These are phyloP conservation scores for Onygenales sp. DNA, from an alignment of 2,329 filamentous ascomycete species.

Conservation along the genomic window DNA sequence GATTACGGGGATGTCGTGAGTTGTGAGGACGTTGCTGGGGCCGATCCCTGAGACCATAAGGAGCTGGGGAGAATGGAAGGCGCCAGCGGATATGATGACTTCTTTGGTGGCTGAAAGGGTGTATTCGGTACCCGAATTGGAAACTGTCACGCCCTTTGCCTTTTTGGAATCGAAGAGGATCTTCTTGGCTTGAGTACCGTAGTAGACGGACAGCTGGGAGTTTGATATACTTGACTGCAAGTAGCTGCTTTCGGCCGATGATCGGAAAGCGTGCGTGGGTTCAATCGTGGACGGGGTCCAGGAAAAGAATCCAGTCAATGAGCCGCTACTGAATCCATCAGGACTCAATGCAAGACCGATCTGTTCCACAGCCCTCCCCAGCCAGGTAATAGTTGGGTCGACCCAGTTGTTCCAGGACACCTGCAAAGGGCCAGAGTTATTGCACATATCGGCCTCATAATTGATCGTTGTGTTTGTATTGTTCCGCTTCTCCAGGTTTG, in stretches of 20 bases:
- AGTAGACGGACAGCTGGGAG: conserved; percentile 32
- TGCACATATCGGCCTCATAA: conserved; percentile 22
- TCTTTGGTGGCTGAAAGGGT: conserved; percentile 42
- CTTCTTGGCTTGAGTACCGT: conserved; percentile 33
- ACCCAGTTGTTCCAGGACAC: conserved; percentile 35
- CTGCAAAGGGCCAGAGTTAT: conserved; percentile 26
- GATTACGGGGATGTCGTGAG: conserved; percentile 19
- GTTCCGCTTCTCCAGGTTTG: conserved; percentile 12
- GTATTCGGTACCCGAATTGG: conserved; percentile 32
- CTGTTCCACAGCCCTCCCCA: conserved; percentile 27
- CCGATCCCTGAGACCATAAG: conserved; percentile 45
- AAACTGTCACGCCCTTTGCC: conserved; percentile 40
- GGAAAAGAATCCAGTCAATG: conserved; percentile 33
- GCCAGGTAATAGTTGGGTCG: conserved; percentile 32
- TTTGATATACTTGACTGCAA: conserved; percentile 17
- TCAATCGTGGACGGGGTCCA: conserved; percentile 37
- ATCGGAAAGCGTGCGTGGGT: conserved; percentile 38
- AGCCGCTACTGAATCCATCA: conserved; percentile 33
- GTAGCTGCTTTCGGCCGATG: conserved; percentile 36
- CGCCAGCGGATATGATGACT: conserved; percentile 42
- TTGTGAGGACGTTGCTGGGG: conserved; percentile 19
- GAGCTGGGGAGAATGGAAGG: conserved; percentile 46
- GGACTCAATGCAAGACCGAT: conserved; percentile 29
- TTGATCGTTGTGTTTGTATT: conserved; percentile 15
- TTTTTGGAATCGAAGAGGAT: conserved; percentile 42